Conservation (phyloP, 164 flowering plant genomes). For the Tetracentron sinense region DNA sequence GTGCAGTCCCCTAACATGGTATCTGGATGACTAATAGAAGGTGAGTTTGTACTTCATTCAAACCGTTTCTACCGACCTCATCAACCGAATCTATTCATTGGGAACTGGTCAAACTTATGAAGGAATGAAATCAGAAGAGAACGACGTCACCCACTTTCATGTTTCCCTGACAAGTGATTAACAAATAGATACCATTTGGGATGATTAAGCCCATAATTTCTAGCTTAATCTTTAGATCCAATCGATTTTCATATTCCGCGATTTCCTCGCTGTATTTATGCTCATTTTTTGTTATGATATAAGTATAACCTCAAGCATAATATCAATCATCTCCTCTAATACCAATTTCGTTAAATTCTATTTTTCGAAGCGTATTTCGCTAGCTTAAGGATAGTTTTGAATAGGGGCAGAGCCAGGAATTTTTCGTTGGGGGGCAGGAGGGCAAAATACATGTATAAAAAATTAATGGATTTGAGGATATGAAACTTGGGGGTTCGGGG, state of each 20-base stretch:
- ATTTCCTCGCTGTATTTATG: not conserved
- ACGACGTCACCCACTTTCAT: conserved; percentile 30
- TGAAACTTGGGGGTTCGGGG: too few species aligned
- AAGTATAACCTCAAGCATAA: too few species aligned
- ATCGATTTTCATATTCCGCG: too few species aligned
- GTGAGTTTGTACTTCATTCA: conserved; percentile 20
- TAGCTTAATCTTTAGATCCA: not conserved
- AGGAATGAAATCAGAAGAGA: conserved; percentile 11
- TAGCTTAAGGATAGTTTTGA: too few species aligned
- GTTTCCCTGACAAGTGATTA: conserved; percentile 14
- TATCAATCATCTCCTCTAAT: too few species aligned
- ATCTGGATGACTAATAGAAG: too few species aligned
- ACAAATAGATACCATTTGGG: not conserved
- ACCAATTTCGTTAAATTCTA: too few species aligned
- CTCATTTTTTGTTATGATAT: not conserved
- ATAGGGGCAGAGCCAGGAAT: too few species aligned
- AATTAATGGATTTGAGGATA: too few species aligned
- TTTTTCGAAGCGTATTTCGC: too few species aligned
- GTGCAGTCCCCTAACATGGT: conserved; percentile 48
- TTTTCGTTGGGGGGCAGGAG: too few species aligned
- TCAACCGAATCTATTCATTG: conserved; percentile 36
- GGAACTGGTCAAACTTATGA: conserved; percentile 27
- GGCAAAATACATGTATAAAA: too few species aligned
- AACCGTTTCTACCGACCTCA: conserved; percentile 50
- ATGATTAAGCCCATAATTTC: not conserved